phyloP scores from a whole-genome alignment of 2,329 filamentous ascomycete genomes.

The Cercospora sp. region DNA sequence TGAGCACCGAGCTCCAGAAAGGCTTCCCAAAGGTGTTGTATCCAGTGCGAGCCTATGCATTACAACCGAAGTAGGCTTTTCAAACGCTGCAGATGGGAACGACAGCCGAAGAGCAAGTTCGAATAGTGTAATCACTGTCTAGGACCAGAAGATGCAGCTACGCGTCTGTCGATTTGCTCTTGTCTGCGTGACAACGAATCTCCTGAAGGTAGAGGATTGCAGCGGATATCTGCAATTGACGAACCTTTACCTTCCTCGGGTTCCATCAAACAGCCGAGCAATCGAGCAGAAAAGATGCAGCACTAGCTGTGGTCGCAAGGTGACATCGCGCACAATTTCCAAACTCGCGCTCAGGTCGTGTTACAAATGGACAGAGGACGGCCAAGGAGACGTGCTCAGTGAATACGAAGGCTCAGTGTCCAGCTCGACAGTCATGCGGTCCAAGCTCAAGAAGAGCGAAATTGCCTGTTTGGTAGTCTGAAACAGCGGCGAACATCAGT shows the following conservation, averaged over 20 bases:
- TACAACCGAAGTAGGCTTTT: conserved; percentile 53
- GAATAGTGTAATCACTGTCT: too few species aligned
- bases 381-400: background rate
- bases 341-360: background rate
- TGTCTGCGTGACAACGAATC: too few species aligned
- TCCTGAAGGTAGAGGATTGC: too few species aligned
- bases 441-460: background rate
- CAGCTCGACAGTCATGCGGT: background rate
- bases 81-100: too few species aligned
- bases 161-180: too few species aligned
- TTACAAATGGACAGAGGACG: background rate
- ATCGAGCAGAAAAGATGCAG: background rate
- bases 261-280: background rate
- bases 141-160: too few species aligned
- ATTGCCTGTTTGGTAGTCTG: background rate
- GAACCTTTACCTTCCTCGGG: too few species aligned
- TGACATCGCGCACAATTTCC: too few species aligned
- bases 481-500: background rate
- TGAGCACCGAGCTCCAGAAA: conserved; percentile 69
- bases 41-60: conserved; percentile 76
- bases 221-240: too few species aligned
- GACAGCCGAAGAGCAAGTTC: background rate
- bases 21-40: conserved; percentile 70
- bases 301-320: too few species aligned
- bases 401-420: background rate